These are phyloP conservation scores for Ramaria sp. DNA, from an alignment of 768 basidiomycete species.

Conservation along the genomic window DNA sequence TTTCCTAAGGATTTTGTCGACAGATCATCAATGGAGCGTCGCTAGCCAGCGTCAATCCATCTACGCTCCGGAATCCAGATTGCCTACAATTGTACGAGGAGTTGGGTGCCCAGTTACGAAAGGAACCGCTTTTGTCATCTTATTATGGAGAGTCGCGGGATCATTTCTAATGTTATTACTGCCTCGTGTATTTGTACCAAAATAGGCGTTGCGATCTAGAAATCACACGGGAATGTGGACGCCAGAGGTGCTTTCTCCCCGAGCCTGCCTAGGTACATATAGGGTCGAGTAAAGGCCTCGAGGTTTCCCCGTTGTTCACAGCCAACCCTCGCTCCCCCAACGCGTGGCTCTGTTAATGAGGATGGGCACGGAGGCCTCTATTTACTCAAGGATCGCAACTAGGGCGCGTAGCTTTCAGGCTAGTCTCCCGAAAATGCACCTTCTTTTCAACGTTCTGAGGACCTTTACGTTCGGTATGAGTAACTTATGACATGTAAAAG, in stretches of 20 bases:
- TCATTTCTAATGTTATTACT: not conserved
- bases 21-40: conserved; percentile 74
- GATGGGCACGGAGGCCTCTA: conserved; percentile 9
- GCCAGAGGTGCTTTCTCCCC: too few relatives aligned
- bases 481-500: not conserved
- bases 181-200: not conserved
- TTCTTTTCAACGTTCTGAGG: conserved; percentile 12
- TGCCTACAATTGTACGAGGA: conserved; percentile 52
- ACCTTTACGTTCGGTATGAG: conserved; percentile 12
- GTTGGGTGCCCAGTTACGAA: conserved; percentile 40
- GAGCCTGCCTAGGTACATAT: not conserved
- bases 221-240: not conserved
- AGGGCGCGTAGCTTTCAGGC: conserved; percentile 4
- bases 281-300: not conserved
- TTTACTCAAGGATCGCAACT: conserved; percentile 7
- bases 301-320: conserved; percentile 7
- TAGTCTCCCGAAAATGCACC: conserved; percentile 11
- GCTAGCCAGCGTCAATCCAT: conserved; percentile 54
- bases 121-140: not conserved
- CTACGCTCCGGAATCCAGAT: conserved; percentile 65
- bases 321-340: not conserved
- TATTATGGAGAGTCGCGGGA: not conserved
- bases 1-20: conserved; percentile 10
- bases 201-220: not conserved
- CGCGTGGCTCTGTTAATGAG: not conserved